Evolutionary conservation across 495 filamentous ascomycete species (phyloP).

Genomic region (Aspergillus hancockii): DNA sequence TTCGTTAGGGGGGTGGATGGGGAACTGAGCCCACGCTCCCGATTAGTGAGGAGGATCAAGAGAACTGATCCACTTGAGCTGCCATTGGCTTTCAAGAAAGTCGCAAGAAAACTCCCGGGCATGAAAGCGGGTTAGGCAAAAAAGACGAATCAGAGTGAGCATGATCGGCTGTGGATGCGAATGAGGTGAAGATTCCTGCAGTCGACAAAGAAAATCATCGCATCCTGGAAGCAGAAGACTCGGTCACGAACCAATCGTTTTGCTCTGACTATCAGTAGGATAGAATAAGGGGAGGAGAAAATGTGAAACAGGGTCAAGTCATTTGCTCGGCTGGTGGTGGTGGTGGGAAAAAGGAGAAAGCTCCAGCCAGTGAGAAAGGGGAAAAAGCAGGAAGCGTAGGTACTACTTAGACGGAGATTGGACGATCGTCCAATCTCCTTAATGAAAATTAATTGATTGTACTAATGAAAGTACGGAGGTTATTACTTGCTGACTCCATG

Average conservation of each 20-base stretch:
- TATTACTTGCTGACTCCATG: no score
- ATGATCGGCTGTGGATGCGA: slow-evolving; percentile 10
- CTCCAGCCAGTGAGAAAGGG: background rate
- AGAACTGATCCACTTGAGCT: slow-evolving; percentile 36
- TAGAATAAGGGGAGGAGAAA: background rate
- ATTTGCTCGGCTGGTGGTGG: background rate
- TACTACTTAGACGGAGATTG: no score
- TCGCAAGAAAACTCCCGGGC: background rate
- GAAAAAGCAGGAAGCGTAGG: no score
- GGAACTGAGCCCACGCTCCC: slow-evolving; percentile 37
- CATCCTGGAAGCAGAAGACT: background rate
- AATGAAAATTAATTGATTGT: background rate
- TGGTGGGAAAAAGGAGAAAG: background rate
- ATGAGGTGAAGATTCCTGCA: background rate
- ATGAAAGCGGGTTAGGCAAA: background rate
- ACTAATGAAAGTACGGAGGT: background rate
- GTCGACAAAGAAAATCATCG: slow-evolving; percentile 3
- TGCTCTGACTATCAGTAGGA: background rate
- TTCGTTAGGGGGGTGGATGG: slow-evolving; percentile 44
- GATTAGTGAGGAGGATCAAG: slow-evolving; percentile 35
- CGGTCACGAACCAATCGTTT: background rate
- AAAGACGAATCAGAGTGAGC: slow-evolving; percentile 23
- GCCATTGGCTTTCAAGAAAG: slow-evolving; percentile 30
- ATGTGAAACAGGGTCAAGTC: background rate
- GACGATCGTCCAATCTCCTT: background rate